Evolutionary conservation across 257 asterid species (phyloP).

Genomic region (Capsicum pubescens): DNA sequence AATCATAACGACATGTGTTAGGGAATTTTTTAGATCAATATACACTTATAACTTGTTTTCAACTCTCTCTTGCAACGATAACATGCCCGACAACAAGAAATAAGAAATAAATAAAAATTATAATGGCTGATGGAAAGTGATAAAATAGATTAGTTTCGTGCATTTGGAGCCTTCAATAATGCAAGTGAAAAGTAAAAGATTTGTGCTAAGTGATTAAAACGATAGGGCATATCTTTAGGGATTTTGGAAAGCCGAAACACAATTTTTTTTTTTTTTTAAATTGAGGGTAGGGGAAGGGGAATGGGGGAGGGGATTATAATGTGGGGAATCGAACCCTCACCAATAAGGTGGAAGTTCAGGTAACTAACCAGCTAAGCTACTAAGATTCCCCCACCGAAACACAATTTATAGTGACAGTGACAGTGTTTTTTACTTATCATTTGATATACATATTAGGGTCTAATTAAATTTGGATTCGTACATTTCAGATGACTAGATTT

Average conservation of each 20-base stretch:
- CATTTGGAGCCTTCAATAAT: neutral
- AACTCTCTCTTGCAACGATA: too few species aligned
- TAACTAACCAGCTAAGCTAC: too few species aligned
- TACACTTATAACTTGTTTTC: too few species aligned
- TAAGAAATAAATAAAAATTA: neutral
- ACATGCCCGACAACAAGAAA: neutral
- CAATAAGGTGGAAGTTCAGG: too few species aligned
- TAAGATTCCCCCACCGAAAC: neutral
- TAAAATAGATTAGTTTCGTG: neutral
- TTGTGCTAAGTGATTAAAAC: neutral
- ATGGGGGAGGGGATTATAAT: too few species aligned
- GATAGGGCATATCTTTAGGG: neutral
- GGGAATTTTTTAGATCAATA: too few species aligned
- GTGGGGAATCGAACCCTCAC: too few species aligned
- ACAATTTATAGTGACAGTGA: neutral
- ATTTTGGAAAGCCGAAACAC: neutral
- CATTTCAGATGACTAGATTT: too few species aligned
- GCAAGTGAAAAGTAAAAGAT: neutral
- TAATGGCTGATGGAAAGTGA: neutral
- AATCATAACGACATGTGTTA: neutral
- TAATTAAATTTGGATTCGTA: too few species aligned
- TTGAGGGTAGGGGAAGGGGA: too few species aligned
- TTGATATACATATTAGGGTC: too few species aligned
- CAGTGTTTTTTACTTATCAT: too few species aligned
- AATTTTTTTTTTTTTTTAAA: neutral